These are phyloP conservation scores for Rossbeevera mucosa DNA, from an alignment of 768 basidiomycete genomes.

Conservation along the genomic window DNA sequence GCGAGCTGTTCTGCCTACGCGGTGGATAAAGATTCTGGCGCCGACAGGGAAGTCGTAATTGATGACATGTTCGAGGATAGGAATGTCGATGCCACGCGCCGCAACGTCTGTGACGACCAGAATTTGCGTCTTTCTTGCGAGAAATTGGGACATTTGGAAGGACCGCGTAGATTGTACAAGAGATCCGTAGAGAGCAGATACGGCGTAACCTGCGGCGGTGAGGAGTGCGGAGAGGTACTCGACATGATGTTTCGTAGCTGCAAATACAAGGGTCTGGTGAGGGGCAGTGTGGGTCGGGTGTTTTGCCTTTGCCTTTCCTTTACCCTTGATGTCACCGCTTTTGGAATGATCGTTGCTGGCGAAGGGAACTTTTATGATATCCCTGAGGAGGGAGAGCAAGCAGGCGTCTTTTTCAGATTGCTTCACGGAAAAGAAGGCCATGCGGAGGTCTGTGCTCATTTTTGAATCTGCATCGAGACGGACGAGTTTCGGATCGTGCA, in stretches of 20 bases:
- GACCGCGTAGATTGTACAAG: conserved; percentile 89
- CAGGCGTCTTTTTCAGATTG: conserved; percentile 93
- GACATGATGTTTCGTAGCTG: conserved; percentile 97
- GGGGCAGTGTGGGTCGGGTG: conserved; percentile 53
- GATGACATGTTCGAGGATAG: conserved; percentile 91
- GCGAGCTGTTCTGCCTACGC: conserved; percentile 94
- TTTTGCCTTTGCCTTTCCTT: conserved; percentile 49
- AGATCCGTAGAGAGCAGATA: conserved; percentile 93
- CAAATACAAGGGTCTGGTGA: conserved; percentile 92
- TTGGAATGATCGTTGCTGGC: conserved; percentile 29
- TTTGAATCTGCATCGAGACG: conserved; percentile 96
- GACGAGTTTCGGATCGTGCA: conserved; percentile 89
- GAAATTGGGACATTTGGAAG: conserved; percentile 88
- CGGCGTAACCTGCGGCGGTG: conserved; percentile 74
- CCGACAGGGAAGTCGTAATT: conserved; percentile 99
- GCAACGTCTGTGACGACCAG: conserved; percentile 98
- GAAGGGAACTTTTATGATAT: conserved; percentile 80
- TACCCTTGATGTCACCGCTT: conserved; percentile 39
- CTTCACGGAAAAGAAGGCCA: conserved; percentile 93
- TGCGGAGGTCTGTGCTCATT: conserved; percentile 87
- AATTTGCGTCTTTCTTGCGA: conserved; percentile 70
- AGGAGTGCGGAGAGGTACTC: conserved; percentile 86
- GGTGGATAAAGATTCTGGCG: conserved; percentile 89
- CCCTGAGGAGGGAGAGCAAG: conserved; percentile 75
- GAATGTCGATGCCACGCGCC: conserved; percentile 97